Evolutionary conservation across 1,284 basidiomycete species (phyloP).

Genomic region (Neolentinus lepideus): DNA sequence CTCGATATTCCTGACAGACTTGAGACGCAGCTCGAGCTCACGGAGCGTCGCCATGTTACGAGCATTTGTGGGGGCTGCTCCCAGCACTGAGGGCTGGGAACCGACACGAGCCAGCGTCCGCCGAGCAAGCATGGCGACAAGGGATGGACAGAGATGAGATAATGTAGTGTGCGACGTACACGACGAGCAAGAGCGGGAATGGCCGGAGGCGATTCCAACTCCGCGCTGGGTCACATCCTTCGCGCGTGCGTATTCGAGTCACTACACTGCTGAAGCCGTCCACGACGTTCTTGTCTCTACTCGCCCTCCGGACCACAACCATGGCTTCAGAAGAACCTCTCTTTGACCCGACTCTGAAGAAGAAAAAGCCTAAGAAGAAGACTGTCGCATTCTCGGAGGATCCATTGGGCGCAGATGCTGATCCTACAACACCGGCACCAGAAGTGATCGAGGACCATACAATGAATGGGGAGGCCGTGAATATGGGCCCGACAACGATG

Average conservation of each 20-base stretch:
- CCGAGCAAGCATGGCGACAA: conserved; percentile 47
- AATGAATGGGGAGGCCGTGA: conserved; percentile 58
- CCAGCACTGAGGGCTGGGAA: conserved; percentile 47
- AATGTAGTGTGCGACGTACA: neutral
- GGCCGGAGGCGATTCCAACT: neutral
- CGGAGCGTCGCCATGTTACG: conserved; percentile 95
- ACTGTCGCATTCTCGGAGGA: conserved; percentile 78
- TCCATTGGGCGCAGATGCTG: conserved; percentile 74
- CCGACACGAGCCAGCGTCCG: conserved; percentile 59
- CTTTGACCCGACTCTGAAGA: conserved; percentile 79
- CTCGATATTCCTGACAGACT: conserved; percentile 97
- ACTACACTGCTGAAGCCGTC: neutral
- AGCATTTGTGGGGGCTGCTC: conserved; percentile 56
- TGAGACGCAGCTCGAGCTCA: conserved; percentile 94
- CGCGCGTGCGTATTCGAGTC: neutral
- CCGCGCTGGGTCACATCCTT: neutral
- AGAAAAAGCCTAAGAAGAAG: conserved; percentile 70
- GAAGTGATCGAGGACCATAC: conserved; percentile 60
- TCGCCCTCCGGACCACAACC: conserved; percentile 6
- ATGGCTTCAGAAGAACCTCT: conserved; percentile 67
- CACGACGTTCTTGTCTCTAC: conserved; percentile 10
- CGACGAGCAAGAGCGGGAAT: conserved; percentile 3
- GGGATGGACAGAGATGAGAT: neutral
- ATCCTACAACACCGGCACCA: conserved; percentile 71
- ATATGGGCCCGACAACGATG: conserved; percentile 65